Evolutionary conservation across 2,329 filamentous ascomycete genomes (phyloP).

Genomic region (Talaromyces sp.): DNA sequence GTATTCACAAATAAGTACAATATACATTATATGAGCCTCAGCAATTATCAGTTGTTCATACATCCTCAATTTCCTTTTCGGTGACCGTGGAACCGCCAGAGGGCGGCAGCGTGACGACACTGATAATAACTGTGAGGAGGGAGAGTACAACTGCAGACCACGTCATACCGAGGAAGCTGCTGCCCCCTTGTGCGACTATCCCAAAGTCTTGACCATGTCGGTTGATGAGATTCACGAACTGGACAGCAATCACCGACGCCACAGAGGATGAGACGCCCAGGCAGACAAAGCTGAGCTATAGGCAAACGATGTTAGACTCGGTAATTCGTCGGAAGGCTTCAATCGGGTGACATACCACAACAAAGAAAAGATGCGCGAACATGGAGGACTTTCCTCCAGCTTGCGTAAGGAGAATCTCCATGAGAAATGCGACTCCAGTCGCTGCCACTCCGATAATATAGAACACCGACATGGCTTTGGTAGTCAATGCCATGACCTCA

Average conservation of each 20-base stretch:
- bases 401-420: conserved; percentile 44
- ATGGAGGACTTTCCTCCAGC: conserved; percentile 42
- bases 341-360: conserved; percentile 32
- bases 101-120: conserved; percentile 26
- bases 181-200: conserved; percentile 47
- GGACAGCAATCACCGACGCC: conserved; percentile 57
- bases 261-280: conserved; percentile 71
- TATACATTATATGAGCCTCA: background rate
- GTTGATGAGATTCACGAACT: conserved; percentile 51
- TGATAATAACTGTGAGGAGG: conserved; percentile 27
- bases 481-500: conserved; percentile 45
- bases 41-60: background rate
- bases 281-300: conserved; percentile 49
- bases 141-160: conserved; percentile 50
- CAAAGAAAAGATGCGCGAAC: conserved; percentile 47
- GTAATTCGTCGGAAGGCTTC: background rate
- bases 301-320: background rate
- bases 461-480: conserved; percentile 52
- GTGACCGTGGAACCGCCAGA: conserved; percentile 3
- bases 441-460: conserved; percentile 55
- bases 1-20: conserved; percentile 2
- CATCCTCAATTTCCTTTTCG: conserved; percentile 12
- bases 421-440: conserved; percentile 47
- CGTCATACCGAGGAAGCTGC: conserved; percentile 54
- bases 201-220: conserved; percentile 48